Base-by-base conservation (phyloP, 2,329 filamentous ascomycete species). In the Periglandula ipomoeae region DNA sequence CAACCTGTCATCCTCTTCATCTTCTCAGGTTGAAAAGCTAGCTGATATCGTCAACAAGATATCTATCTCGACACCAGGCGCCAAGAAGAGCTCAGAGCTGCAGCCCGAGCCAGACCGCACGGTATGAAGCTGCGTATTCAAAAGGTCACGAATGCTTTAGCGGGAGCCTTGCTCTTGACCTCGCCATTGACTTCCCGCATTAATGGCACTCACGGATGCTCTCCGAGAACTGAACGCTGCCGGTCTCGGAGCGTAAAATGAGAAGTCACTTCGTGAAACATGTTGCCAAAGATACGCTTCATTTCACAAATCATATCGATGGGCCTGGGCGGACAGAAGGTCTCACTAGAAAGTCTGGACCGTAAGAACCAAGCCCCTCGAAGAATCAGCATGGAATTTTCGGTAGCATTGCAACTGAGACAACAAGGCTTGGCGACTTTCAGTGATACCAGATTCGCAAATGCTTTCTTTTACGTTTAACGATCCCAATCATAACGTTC, bases 11-110 rank as follows among this genome's bases (percentile, higher is more conserved):
- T 30, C 24, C 27, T 10, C 39, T 40, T 24, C 38, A 24, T 26
- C 38, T 37, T 40, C 42, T 4, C 24, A 39, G 24, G 24, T 17
- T 13, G 24, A 17, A 20, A 49, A 49, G 24, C 13, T 49, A 37
- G 34, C 32, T 17, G 40, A 44, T 26, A 17, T 49, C 17, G 27
- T 49, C 23, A 37, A 44, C 27, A 49, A 44, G 11, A 24, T 49
- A 13, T 27, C n/a, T 7, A 17, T 49, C 17, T 44, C 47, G 5
- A 8, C n/a, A 15, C 17, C 45, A 30, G 23, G n/a, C 11, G 4
- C 47, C 34, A 15, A 38, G 30, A 22, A 38, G 7, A 23, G 30
- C 17, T 2, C 24, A 23, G 27, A 26, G 27, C 10, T 19, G 23
- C 24, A 37, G n/a, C 2, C 32, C 3, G 32, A 22, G 20, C 40